Base-by-base conservation (phyloP, 2,329 filamentous ascomycete genomes). In the Xylariaceae sp. region DNA sequence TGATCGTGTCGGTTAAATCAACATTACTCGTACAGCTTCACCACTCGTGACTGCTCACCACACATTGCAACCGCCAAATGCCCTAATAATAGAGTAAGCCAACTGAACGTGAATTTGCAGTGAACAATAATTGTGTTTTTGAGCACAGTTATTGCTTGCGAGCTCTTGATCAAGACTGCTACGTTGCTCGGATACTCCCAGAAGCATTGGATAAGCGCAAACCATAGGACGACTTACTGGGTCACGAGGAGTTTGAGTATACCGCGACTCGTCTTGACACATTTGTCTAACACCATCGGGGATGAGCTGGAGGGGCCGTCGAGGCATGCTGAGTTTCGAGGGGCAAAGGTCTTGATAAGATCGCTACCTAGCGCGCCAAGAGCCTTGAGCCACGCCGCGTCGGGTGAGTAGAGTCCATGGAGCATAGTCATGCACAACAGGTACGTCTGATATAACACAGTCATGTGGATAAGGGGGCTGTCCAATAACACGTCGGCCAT, bases 331-430 rank as follows among this genome's bases (percentile, higher is more conserved):
- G 54, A 47, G 1, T 53, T 40, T 12, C 56, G 53, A 17, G 46
- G 60, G 13, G 61, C 59, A 40, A 66, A 43, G 1, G 59, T 60
- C 3, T 57, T 48, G 2, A 72, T 61, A 2, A 62, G 58, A 1
- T 56, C 55, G 6, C 50, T 59, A 0, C 65, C 65, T 9, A 66
- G 63, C 2, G 61, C 60, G 16, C 63, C 65, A 1, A 74, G 63
- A 2, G 56, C 55, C 46, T 65, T 63, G 5, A 74, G 55, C 72
- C 73, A 75, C 1, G 71, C 66, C 0, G 69, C 65, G 5, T 69
- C 62, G 9, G 65, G 53, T n/a, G 68, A 71, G 28, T 71, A 74
- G 2, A 75, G 62, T 1, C 73, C 71, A 28, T 74, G 71, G 0
- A 67, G 63, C 59, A 66, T 69, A 10, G 70, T 62, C n/a, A 70